Evolutionary conservation across 176 grass and related monocot genomes (phyloP), one percentile per base, ranked within the genome.

Genomic region (Oryza glaberrima): DNA sequence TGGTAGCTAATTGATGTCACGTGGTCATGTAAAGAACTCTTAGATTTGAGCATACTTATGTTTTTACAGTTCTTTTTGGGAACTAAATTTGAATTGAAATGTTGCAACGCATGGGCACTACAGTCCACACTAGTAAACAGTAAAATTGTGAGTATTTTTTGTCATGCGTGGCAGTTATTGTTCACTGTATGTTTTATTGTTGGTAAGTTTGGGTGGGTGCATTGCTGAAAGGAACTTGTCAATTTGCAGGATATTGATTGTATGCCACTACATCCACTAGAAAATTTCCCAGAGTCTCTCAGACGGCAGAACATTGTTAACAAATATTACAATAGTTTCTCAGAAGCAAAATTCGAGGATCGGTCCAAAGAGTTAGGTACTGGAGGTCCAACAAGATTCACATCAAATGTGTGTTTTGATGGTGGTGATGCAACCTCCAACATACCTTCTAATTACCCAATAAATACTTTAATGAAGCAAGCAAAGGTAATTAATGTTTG

Each of bases 211-310:
- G n/a, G 34, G 44, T 65, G 61, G 43, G 73, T 83, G 81, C 46
- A 74, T 35, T 83, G 77, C 35, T 86, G 41, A 89, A 65, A 71
- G 44, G 7, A 83, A 43, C 9, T 85, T 77, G 19, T 75, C 65
- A 65, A 49, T 36, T 90, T 88, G 77, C 95, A 99, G 96, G 96
- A 99, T 86, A 92, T 99, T 60, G 96, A 99, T 79, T 99, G 93
- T 76, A 94, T 96, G 93, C 93, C 96, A 78, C 75, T 96, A 40
- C 86, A 96, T 86, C 91, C 96, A 47, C 75, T 92, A 38, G 93
- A 96, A 86, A 99, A 96, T 90, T 90, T 96, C 63, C 93, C 96
- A 16, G 91, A 94, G 70, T 74, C 89, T 81, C 81, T 96, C 73
- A 92, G 86, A 89, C 76, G 61, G 56, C 88, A 91, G 82, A 92